These are phyloP conservation scores for Tricholoma sp. DNA, from an alignment of 768 basidiomycete genomes.

Conservation along the genomic window DNA sequence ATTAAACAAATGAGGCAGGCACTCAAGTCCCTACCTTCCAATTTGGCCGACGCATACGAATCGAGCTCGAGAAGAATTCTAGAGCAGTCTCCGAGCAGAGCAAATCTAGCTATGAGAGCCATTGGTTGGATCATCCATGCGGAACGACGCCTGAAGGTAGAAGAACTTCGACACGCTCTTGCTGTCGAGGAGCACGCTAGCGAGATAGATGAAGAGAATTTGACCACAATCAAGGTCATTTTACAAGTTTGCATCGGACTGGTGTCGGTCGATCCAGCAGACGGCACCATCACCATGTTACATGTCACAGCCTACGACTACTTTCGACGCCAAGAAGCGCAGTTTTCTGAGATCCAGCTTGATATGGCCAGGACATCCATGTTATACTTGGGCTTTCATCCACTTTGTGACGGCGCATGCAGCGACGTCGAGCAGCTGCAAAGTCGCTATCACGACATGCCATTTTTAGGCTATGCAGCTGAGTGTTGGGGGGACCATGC, in stretches of 20 bases:
- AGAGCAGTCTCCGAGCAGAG: background rate
- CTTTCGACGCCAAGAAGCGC: background rate
- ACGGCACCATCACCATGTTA: background rate
- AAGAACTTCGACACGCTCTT: background rate
- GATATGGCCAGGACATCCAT: background rate
- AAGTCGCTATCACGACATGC: background rate
- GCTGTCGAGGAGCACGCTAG: background rate
- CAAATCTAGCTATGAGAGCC: background rate
- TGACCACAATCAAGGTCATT: background rate
- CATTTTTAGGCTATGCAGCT: too few relatives aligned
- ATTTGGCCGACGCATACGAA: background rate
- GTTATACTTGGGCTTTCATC: background rate
- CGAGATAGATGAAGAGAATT: background rate
- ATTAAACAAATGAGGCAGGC: background rate
- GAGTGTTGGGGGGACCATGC: background rate
- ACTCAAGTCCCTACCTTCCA: background rate
- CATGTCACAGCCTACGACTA: background rate
- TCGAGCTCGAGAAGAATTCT: background rate
- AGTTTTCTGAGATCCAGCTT: background rate
- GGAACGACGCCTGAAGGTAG: background rate
- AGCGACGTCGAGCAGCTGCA: background rate
- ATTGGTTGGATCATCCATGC: background rate
- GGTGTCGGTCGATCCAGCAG: background rate
- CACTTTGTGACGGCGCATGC: background rate
- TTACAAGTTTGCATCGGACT: background rate